Conservation (phyloP, 2,329 filamentous ascomycete species). For the Bipolaris bicolor region DNA sequence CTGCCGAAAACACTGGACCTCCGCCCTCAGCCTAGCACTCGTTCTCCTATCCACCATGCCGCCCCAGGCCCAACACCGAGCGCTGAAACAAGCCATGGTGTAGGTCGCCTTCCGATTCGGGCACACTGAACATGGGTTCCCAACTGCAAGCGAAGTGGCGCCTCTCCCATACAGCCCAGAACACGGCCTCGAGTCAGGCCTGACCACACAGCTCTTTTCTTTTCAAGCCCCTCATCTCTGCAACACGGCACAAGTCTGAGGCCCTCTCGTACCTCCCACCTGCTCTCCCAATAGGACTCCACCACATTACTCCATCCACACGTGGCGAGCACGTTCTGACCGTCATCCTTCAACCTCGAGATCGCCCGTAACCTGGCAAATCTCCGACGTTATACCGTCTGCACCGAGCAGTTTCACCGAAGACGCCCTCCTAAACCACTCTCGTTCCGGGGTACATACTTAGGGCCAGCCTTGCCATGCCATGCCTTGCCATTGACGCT, state of each 20-base stretch:
- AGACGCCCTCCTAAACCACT: not conserved
- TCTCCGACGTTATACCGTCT: constrained; percentile 14
- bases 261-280: not conserved
- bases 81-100: constrained; percentile 16
- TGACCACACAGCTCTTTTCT: not conserved
- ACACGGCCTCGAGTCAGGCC: not conserved
- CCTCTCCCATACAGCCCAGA: constrained; percentile 9
- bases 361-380: constrained; percentile 4
- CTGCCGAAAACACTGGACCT: constrained; percentile 4
- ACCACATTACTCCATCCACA: constrained; percentile 1
- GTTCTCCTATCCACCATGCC: constrained; percentile 12
- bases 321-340: constrained; percentile 5
- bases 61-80: constrained; percentile 5
- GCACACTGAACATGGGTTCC: constrained; percentile 8
- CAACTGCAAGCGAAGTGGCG: constrained; percentile 11
- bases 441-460: not conserved
- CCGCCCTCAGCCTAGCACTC: not conserved
- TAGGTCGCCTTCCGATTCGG: constrained; percentile 9
- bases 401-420: constrained; percentile 1
- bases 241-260: not conserved
- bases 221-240: not conserved
- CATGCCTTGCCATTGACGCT: not conserved
- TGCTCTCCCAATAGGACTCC: not conserved
- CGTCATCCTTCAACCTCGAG: not conserved
- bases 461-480: not conserved